Evolutionary conservation across 176 grass and related monocot genomes (phyloP).

Genomic region (Chloris gayana): DNA sequence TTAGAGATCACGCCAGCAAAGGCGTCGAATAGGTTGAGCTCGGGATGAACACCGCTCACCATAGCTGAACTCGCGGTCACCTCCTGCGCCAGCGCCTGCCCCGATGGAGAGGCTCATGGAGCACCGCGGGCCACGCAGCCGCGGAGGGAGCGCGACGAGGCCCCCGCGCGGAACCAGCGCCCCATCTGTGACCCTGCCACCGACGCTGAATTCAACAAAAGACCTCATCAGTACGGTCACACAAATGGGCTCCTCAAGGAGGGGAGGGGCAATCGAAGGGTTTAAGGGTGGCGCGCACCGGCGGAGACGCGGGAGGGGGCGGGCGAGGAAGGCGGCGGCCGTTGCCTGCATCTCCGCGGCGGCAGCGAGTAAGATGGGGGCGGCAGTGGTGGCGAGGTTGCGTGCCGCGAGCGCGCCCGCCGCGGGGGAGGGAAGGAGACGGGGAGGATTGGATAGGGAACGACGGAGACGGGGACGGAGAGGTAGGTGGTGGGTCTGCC

Average conservation of each 20-base stretch:
- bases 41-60: slow-evolving; percentile 39
- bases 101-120: slow-evolving; percentile 74
- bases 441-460: slow-evolving; percentile 41
- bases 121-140: slow-evolving; percentile 54
- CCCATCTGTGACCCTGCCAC: slow-evolving; percentile 23
- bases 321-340: slow-evolving; percentile 48
- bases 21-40: neutral
- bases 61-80: slow-evolving; percentile 59
- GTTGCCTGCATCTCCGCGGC: slow-evolving; percentile 62
- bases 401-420: slow-evolving; percentile 10
- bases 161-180: slow-evolving; percentile 20
- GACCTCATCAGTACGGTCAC: neutral
- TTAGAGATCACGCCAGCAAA: neutral
- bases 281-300: slow-evolving; percentile 30
- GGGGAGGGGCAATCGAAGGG: neutral
- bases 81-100: slow-evolving; percentile 46
- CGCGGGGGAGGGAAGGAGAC: slow-evolving; percentile 9
- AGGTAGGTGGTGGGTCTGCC: slow-evolving; percentile 28
- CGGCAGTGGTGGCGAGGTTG: neutral
- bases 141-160: slow-evolving; percentile 29
- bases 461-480: slow-evolving; percentile 3
- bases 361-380: neutral
- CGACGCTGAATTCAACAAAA: slow-evolving; percentile 30
- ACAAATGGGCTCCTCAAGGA: neutral
- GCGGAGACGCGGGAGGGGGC: slow-evolving; percentile 17